Conservation (phyloP, 2,329 filamentous ascomycete species). For the Amphichorda felina region DNA sequence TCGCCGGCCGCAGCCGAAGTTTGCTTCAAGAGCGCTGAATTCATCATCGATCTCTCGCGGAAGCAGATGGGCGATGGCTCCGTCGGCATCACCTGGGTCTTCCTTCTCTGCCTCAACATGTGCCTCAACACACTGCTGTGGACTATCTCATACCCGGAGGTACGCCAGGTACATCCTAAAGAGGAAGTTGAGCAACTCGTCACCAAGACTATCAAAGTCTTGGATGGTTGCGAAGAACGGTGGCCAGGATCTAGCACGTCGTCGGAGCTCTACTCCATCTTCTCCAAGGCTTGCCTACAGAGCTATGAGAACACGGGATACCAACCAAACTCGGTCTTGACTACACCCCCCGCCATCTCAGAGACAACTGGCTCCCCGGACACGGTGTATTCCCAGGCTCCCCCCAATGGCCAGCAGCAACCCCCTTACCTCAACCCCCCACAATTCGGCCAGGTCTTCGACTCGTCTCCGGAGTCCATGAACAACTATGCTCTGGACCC, state of each 20-base stretch:
- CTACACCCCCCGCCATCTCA: slow-evolving; percentile 4
- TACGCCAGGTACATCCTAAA: slow-evolving; percentile 59
- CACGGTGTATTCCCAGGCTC: not conserved
- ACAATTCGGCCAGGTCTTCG: slow-evolving; percentile 47
- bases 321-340: slow-evolving; percentile 1
- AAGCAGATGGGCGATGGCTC: slow-evolving; percentile 66
- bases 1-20: slow-evolving; percentile 65
- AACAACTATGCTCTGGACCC: slow-evolving; percentile 31
- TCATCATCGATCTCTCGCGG: slow-evolving; percentile 70
- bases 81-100: slow-evolving; percentile 89
- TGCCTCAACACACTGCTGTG: slow-evolving; percentile 85
- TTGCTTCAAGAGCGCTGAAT: slow-evolving; percentile 74
- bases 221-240: slow-evolving; percentile 68
- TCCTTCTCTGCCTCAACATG: slow-evolving; percentile 82
- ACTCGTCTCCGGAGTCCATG: slow-evolving; percentile 42
- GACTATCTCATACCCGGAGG: slow-evolving; percentile 77
- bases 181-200: slow-evolving; percentile 70
- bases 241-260: slow-evolving; percentile 88
- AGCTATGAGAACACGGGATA: slow-evolving; percentile 46
- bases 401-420: not conserved
- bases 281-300: slow-evolving; percentile 76
- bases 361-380: slow-evolving; percentile 14
- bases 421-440: slow-evolving; percentile 33
- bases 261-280: slow-evolving; percentile 66
- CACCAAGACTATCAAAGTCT: slow-evolving; percentile 62